phyloP scores from a whole-genome alignment of 169 alveolate genomes.

The Plasmodium knowlesi region DNA sequence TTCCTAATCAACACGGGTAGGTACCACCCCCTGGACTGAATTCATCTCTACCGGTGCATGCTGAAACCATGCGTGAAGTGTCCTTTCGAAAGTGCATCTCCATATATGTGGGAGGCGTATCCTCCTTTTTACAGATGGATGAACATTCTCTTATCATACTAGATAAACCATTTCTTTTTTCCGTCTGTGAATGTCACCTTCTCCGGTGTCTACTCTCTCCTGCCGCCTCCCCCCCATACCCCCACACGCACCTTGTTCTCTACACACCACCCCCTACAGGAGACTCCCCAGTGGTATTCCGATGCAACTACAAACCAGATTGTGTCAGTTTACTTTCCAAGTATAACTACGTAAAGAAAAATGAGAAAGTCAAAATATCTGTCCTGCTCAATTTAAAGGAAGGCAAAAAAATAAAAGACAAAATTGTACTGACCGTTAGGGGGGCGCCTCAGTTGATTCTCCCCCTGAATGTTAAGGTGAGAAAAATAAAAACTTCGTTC shows the following conservation, averaged over 20 bases:
- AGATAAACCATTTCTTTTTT: background rate
- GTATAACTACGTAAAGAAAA: conserved; percentile 29
- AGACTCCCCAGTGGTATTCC: conserved; percentile 19
- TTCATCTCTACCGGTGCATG: background rate
- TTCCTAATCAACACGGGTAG: conserved; percentile 54
- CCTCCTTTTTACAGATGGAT: background rate
- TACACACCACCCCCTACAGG: conserved; percentile 12
- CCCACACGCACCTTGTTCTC: too few species aligned
- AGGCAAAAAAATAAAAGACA: conserved; percentile 57
- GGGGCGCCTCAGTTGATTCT: conserved; percentile 14
- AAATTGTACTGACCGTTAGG: conserved; percentile 30
- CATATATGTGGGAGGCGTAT: background rate
- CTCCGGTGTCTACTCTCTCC: background rate
- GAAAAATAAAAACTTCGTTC: background rate
- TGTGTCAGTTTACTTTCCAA: conserved; percentile 33
- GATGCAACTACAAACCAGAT: conserved; percentile 30
- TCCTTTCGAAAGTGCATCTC: background rate
- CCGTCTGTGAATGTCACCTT: background rate
- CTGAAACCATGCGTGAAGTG: background rate
- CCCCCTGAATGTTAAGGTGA: conserved; percentile 40
- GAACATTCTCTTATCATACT: background rate
- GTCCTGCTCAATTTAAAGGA: conserved; percentile 33
- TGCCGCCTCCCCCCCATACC: too few species aligned
- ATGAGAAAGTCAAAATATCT: conserved; percentile 22
- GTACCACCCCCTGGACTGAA: background rate